Evolutionary conservation across 257 asterid genomes (phyloP).

Genomic region (Jaltomata sinuosa): DNA sequence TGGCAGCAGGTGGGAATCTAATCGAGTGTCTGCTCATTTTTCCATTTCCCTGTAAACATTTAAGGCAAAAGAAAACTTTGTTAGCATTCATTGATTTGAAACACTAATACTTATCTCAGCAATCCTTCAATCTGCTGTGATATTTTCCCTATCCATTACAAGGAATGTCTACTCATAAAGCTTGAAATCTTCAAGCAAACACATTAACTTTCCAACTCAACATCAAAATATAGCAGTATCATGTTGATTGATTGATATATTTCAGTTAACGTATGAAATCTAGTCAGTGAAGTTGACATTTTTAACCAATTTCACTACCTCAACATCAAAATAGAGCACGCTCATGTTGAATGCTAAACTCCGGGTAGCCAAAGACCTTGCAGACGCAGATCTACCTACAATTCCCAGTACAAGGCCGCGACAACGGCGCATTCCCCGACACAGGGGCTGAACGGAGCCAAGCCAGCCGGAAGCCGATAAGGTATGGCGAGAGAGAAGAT

Average conservation of each 20-base stretch:
- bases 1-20: slow-evolving; percentile 84
- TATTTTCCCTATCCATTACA: neutral
- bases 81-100: neutral
- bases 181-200: neutral
- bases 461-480: slow-evolving; percentile 98
- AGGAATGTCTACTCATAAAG: neutral
- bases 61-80: neutral
- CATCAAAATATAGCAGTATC: slow-evolving; percentile 83
- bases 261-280: neutral
- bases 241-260: slow-evolving; percentile 16
- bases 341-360: slow-evolving; percentile 97
- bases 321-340: slow-evolving; percentile 85
- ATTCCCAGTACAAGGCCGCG: slow-evolving; percentile 89
- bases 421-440: slow-evolving; percentile 85
- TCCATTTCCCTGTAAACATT: slow-evolving; percentile 49
- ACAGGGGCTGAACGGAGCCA: slow-evolving; percentile 96
- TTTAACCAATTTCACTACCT: slow-evolving; percentile 21
- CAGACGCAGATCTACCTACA: slow-evolving; percentile 90
- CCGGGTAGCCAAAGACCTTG: slow-evolving; percentile 72
- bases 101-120: neutral
- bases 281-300: neutral
- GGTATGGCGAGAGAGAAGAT: slow-evolving; percentile 79
- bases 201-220: slow-evolving; percentile 29
- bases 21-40: slow-evolving; percentile 48
- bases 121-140: neutral